phyloP scores from a whole-genome alignment of 192 early-diverging fungal species.

The Linnemannia exigua region DNA sequence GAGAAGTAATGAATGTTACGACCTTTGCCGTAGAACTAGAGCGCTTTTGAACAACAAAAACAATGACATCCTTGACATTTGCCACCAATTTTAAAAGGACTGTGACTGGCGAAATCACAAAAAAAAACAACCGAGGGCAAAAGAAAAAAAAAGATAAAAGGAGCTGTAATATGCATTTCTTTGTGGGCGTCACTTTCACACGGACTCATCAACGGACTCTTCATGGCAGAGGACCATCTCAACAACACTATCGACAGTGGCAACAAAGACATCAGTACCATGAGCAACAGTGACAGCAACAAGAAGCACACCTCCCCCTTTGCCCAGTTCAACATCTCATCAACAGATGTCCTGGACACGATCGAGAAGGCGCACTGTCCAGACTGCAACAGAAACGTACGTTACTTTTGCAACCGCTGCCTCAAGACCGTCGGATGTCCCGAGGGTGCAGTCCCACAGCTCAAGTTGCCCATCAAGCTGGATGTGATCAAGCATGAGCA shows the following conservation, averaged over 20 bases:
- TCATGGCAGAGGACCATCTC: neutral
- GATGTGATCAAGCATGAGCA: constrained; percentile 85
- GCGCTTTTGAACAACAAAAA: constrained; percentile 17
- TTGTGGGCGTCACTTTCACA: neutral
- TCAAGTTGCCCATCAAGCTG: constrained; percentile 79
- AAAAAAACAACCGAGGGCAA: neutral
- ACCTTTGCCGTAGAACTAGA: constrained; percentile 47
- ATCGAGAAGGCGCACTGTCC: constrained; percentile 67
- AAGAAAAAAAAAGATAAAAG: neutral
- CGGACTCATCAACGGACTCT: neutral
- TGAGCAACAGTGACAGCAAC: neutral
- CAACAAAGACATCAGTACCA: neutral
- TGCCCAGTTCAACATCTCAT: constrained; percentile 47
- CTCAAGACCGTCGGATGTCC: constrained; percentile 63
- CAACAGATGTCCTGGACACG: constrained; percentile 50
- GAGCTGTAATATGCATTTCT: neutral
- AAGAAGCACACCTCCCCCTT: constrained; percentile 46
- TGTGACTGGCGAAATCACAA: neutral
- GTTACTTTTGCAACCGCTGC: constrained; percentile 84
- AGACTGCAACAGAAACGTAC: constrained; percentile 72
- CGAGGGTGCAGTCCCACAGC: constrained; percentile 65
- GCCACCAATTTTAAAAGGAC: neutral
- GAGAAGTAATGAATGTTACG: constrained; percentile 56
- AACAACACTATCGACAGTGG: neutral
- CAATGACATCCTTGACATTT: neutral